Evolutionary conservation across 2,329 filamentous ascomycete species (phyloP).

Genomic region (Dryadomyces quercivorus): DNA sequence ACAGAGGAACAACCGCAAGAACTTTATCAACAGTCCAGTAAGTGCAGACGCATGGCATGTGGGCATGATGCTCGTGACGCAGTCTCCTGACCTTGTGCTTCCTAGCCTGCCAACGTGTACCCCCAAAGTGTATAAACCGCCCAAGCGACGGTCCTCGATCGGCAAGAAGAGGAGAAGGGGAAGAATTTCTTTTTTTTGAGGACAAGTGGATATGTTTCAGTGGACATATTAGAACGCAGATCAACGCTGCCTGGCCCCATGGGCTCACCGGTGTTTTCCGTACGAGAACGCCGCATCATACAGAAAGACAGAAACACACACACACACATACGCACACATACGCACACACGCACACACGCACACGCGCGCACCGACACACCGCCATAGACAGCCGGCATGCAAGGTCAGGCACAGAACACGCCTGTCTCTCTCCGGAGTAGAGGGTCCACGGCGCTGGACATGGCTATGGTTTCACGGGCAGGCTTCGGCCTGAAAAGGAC

Average conservation of each 20-base stretch:
- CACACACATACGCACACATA: too few species aligned
- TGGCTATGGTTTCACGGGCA: not conserved
- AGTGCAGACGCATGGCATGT: conserved; percentile 25
- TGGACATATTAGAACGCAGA: not conserved
- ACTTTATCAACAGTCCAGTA: conserved; percentile 93
- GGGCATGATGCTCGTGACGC: not conserved
- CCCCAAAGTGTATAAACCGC: conserved; percentile 39
- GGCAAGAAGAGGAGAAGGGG: not conserved
- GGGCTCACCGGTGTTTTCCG: not conserved
- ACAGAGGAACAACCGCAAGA: conserved; percentile 85
- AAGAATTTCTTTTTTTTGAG: not conserved
- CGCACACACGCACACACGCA: too few species aligned
- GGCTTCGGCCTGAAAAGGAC: not conserved
- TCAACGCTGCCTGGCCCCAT: not conserved
- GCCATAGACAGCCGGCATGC: not conserved
- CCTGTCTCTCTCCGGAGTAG: not conserved
- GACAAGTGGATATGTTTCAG: not conserved
- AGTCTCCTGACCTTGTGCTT: not conserved
- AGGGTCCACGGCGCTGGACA: not conserved
- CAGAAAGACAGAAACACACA: not conserved
- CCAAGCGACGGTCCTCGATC: not conserved
- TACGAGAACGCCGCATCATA: not conserved
- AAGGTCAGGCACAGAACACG: not conserved
- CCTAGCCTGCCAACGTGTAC: conserved; percentile 40
- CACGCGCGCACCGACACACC: not conserved